Conservation (phyloP, 2,329 filamentous ascomycete genomes). For the Lasiodiplodia hormozganensis region DNA sequence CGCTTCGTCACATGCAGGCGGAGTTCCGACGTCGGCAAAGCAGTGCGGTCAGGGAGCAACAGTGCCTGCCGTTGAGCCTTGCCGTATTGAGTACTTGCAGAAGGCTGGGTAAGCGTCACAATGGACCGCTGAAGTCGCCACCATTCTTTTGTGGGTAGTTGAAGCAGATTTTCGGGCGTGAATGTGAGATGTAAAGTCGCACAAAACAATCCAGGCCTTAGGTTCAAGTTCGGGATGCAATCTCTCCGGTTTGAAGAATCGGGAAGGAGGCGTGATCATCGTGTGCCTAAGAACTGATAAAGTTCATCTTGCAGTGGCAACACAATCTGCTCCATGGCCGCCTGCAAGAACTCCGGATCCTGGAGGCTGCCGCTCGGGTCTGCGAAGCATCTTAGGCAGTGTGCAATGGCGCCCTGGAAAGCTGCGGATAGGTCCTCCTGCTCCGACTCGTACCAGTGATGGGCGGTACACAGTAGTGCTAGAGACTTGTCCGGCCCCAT, state of each 20-base stretch:
- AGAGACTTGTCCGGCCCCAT: not conserved
- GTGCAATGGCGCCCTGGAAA: slow-evolving; percentile 42
- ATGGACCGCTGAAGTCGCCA: too few relatives aligned
- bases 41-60: too few relatives aligned
- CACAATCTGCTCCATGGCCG: slow-evolving; percentile 46
- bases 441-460: slow-evolving; percentile 43
- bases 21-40: not conserved
- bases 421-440: slow-evolving; percentile 46
- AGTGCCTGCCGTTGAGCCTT: not conserved
- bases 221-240: too few relatives aligned
- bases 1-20: not conserved
- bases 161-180: too few relatives aligned
- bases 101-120: not conserved
- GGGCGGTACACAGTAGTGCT: slow-evolving; percentile 42
- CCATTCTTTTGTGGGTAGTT: too few relatives aligned
- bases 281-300: slow-evolving; percentile 42
- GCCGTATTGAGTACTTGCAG: not conserved
- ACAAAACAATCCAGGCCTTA: too few relatives aligned
- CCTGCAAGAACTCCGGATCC: slow-evolving; percentile 44
- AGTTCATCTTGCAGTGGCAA: slow-evolving; percentile 47
- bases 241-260: not conserved
- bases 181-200: too few relatives aligned
- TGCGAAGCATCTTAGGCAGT: slow-evolving; percentile 44
- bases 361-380: slow-evolving; percentile 44
- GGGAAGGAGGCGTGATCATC: slow-evolving; percentile 31